Base-by-base conservation (phyloP, 805 yeast genomes). In the Candida nitratophila region DNA sequence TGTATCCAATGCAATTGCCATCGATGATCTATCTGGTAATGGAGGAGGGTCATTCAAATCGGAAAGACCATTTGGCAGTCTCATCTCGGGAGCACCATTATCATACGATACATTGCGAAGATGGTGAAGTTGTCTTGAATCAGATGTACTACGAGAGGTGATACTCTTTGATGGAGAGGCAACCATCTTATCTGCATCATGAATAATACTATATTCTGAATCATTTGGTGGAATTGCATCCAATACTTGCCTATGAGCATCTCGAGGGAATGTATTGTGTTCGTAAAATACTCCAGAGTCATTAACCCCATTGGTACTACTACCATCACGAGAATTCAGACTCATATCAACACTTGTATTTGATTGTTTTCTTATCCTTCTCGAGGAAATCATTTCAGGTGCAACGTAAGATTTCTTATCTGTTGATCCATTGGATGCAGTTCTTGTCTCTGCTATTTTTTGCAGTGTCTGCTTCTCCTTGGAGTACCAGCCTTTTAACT, bases 401-500 rank as follows among this genome's bases (percentile, higher is more conserved):
- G 81, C 76, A 2, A 47, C 48, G 43, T 61, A 61, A 11, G 29
- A 37, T 39, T 15, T 39, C 26, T 22, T 40, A 56, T 45, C 46
- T 44, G 16, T 37, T 14, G 31, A 7, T 35, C 7, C 21, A 10
- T n/a, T 21, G 19, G 37, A 40, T 12, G 44, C 34, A n/a, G 41
- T 30, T 34, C 33, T 19, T 12, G 39, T 20, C 8, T 51, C 48
- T 17, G 54, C 30, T 8, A 47, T 20, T 37, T 41, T 45, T 38
- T 21, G 16, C 35, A 44, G 15, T 24, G 42, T 20, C 52, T 57
- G 52, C 20, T 68, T 74, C 44, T 74, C 74, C 31, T 71, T 77
- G 43, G 70, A 71, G 51, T 84, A 84, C 87, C 91, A 82, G 48
- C 75, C 80, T 1, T 85, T 86, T 8, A 85, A 59, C 52, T 78